These are phyloP conservation scores for Azolla pinnata DNA, from an alignment of 75 land plant genomes.

Conservation along the genomic window DNA sequence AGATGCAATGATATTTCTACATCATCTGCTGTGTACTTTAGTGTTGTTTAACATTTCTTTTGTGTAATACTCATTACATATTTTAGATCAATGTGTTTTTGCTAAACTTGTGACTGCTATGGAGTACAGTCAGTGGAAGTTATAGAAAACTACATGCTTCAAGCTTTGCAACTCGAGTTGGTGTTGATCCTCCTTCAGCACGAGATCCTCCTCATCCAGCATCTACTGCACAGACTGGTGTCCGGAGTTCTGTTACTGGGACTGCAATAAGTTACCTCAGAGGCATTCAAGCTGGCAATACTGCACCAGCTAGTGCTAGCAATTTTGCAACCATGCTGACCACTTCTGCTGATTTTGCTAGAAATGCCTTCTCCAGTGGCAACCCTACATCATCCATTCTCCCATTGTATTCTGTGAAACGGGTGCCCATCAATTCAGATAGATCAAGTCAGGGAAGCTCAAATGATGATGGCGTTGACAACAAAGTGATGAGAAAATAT, in stretches of 20 bases:
- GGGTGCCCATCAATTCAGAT: constrained; percentile 37
- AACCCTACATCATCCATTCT: constrained; percentile 22
- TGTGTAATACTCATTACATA: background rate
- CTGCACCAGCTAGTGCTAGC: constrained; percentile 31
- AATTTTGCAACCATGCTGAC: constrained; percentile 27
- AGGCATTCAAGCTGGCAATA: constrained; percentile 18
- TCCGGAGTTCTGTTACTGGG: constrained; percentile 18
- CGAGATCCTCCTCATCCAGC: constrained; percentile 92
- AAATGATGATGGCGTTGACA: constrained; percentile 40
- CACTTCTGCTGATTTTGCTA: constrained; percentile 39
- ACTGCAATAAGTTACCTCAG: constrained; percentile 11
- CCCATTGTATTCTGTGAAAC: constrained; percentile 32
- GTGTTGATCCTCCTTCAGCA: constrained; percentile 92
- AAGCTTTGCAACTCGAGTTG: constrained; percentile 40
- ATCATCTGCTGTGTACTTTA: no score
- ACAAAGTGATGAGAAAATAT: constrained; percentile 37
- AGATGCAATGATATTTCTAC: no score
- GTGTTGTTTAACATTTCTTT: background rate
- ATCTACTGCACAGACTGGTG: constrained; percentile 41
- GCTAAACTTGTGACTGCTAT: background rate
- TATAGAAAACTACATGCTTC: constrained; percentile 41
- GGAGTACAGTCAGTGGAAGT: constrained; percentile 28
- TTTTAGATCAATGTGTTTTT: background rate
- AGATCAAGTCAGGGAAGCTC: constrained; percentile 41
- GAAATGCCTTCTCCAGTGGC: constrained; percentile 23